Conservation (phyloP, 1,139 yeast genomes). For the Sugiyamaella castrensis region DNA sequence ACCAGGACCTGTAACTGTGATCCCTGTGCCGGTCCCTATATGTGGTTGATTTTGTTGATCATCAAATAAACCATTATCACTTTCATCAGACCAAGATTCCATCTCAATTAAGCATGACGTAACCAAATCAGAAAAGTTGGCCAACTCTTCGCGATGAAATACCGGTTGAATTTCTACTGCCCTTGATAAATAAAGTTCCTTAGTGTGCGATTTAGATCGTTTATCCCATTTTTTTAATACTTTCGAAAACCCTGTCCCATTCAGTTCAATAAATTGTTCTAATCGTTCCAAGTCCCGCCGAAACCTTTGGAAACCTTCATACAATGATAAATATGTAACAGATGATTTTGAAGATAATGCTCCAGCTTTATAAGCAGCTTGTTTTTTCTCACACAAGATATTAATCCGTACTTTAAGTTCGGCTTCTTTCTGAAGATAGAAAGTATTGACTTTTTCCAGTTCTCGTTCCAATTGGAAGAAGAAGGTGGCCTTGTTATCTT, state of each 20-base stretch:
- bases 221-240: constrained; percentile 98
- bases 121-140: constrained; percentile 78
- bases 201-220: constrained; percentile 89
- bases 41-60: constrained; percentile 1
- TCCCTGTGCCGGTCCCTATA: neutral
- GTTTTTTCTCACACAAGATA: constrained; percentile 68
- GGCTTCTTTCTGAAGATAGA: constrained; percentile 86
- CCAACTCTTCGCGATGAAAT: constrained; percentile 84
- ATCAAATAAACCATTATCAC: constrained; percentile 46
- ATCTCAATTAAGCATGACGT: constrained; percentile 75
- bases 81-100: constrained; percentile 74
- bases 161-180: constrained; percentile 97
- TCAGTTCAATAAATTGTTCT: constrained; percentile 89
- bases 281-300: constrained; percentile 83
- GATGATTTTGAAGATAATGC: constrained; percentile 45
- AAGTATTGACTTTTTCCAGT: constrained; percentile 86
- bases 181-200: constrained; percentile 83
- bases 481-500: constrained; percentile 89
- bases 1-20: no score
- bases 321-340: constrained; percentile 61
- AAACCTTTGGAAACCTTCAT: constrained; percentile 85
- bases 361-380: constrained; percentile 50
- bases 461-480: constrained; percentile 92
- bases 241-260: constrained; percentile 93
- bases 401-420: constrained; percentile 74